phyloP scores from a whole-genome alignment of 768 basidiomycete species.

The Kwoniella sp. region DNA sequence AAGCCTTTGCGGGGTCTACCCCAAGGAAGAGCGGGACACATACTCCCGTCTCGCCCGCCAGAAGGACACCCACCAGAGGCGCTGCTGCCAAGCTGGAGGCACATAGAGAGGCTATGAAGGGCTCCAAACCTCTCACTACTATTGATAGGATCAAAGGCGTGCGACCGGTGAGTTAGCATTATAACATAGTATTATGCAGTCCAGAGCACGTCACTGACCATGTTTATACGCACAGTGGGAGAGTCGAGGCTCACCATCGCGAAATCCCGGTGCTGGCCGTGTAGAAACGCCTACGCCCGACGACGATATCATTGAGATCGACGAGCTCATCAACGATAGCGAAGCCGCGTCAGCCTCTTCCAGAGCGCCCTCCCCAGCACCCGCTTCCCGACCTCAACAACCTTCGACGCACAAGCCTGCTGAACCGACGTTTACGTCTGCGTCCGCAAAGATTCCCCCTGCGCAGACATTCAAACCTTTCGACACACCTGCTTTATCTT shows the following conservation, averaged over 20 bases:
- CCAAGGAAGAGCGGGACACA: conserved; percentile 28
- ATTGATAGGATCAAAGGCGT: conserved; percentile 33
- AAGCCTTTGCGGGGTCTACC: conserved; percentile 11
- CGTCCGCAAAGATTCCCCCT: conserved; percentile 9
- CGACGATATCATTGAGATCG: conserved; percentile 23
- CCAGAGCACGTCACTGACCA: background rate
- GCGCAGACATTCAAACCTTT: conserved; percentile 34
- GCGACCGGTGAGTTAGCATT: conserved; percentile 23
- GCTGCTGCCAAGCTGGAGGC: conserved; percentile 47
- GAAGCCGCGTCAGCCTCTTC: conserved; percentile 15
- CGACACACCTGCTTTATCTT: conserved; percentile 17
- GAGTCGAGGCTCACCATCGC: background rate
- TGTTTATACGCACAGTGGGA: conserved; percentile 12
- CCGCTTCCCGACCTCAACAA: background rate
- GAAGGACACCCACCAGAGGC: conserved; percentile 37
- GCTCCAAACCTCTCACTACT: conserved; percentile 25
- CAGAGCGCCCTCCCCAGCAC: conserved; percentile 12
- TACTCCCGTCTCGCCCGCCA: conserved; percentile 11
- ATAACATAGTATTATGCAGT: too few species aligned
- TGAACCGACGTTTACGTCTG: background rate
- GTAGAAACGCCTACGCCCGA: conserved; percentile 9
- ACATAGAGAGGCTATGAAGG: conserved; percentile 24
- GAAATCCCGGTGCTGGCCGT: background rate
- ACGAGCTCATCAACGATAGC: conserved; percentile 19
- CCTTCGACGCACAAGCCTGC: background rate